Evolutionary conservation across 2,329 filamentous ascomycete species (phyloP).

Genomic region (Pestalotiopsis fici): DNA sequence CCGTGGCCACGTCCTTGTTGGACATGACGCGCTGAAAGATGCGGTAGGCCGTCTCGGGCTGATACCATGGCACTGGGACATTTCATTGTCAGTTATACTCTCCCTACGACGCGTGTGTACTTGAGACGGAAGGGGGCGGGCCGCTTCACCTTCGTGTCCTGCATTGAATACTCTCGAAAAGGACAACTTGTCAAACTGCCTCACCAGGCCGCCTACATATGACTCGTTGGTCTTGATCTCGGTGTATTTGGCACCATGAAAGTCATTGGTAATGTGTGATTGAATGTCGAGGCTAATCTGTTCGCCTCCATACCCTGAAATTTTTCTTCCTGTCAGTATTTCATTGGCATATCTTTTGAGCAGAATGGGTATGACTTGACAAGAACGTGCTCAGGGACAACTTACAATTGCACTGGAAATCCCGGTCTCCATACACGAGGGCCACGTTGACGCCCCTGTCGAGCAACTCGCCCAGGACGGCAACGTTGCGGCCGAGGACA

Average conservation of each 20-base stretch:
- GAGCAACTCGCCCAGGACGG: slow-evolving; percentile 4
- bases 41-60: slow-evolving; percentile 7
- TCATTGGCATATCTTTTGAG: not conserved
- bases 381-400: not conserved
- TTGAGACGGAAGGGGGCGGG: not conserved
- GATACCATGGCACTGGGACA: slow-evolving; percentile 5
- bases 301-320: slow-evolving; percentile 5
- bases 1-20: slow-evolving; percentile 6
- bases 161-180: slow-evolving; percentile 6
- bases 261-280: not conserved
- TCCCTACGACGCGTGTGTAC: not conserved
- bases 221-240: slow-evolving; percentile 4
- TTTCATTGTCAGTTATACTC: not conserved
- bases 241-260: not conserved
- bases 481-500: slow-evolving; percentile 1
- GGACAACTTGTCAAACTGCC: slow-evolving; percentile 3
- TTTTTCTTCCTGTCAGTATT: not conserved
- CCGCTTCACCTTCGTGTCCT: slow-evolving; percentile 2
- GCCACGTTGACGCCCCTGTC: slow-evolving; percentile 1
- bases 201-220: slow-evolving; percentile 5
- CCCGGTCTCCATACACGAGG: slow-evolving; percentile 4
- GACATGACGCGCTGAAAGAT: slow-evolving; percentile 8
- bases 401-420: slow-evolving; percentile 10
- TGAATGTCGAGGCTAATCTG: slow-evolving; percentile 3
- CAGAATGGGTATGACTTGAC: not conserved